A percentile compares a stretch with the other conserved stretches of the same genome.
These are phyloP conservation scores for Oryza brachyantha DNA, from an alignment of 176 grass and related monocot genomes.

Conservation along the genomic window DNA sequence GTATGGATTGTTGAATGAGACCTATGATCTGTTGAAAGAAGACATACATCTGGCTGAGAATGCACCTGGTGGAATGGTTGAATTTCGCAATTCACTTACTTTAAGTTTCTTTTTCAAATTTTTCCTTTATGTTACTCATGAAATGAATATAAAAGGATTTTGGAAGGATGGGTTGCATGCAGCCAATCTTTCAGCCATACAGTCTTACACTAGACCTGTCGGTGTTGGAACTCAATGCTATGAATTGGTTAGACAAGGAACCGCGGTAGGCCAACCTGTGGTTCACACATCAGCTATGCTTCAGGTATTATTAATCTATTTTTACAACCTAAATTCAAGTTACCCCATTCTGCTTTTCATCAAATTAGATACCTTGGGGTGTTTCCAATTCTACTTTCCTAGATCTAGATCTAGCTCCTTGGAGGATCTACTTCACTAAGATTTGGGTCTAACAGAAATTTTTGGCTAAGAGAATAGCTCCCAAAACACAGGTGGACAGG, in stretches of 20 bases:
- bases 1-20: constrained; percentile 51
- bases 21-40: constrained; percentile 71
- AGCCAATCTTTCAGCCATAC: constrained; percentile 61
- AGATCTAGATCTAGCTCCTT: too few relatives aligned
- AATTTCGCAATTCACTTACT: constrained; percentile 89
- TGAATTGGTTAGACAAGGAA: constrained; percentile 76
- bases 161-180: constrained; percentile 45
- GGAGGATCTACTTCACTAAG: too few relatives aligned
- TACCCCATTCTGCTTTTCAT: constrained; percentile 2
- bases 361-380: too few relatives aligned
- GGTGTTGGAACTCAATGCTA: constrained; percentile 66
- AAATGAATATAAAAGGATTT: constrained; percentile 66
- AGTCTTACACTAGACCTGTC: constrained; percentile 47
- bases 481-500: too few relatives aligned
- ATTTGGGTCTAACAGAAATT: too few relatives aligned
- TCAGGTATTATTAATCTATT: constrained; percentile 57
- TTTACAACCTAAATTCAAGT: constrained; percentile 2
- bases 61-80: constrained; percentile 96
- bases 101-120: constrained; percentile 99
- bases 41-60: constrained; percentile 69
- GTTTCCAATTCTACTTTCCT: too few relatives aligned
- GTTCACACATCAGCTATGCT: constrained; percentile 84
- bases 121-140: constrained; percentile 74
- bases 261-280: constrained; percentile 75
- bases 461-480: too few relatives aligned